phyloP scores from a whole-genome alignment of 2,329 filamentous ascomycete genomes.

The Huntiella bhutanensis region DNA sequence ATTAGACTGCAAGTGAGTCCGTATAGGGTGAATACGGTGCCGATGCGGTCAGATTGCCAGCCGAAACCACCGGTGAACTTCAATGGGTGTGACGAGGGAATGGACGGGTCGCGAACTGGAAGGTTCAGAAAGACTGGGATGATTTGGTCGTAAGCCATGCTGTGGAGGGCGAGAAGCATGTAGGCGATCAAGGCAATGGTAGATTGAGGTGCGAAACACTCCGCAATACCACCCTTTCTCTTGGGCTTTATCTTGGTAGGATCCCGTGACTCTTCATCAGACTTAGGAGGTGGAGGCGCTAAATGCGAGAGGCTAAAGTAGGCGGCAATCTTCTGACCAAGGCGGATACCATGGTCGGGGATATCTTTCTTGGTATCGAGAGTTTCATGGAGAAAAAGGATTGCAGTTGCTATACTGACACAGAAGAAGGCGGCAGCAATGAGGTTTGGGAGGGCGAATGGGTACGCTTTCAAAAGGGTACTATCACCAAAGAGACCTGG shows the following conservation, averaged over 20 bases:
- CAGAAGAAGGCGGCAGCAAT: slow-evolving; percentile 60
- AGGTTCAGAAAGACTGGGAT: slow-evolving; percentile 80
- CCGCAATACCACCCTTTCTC: slow-evolving; percentile 25
- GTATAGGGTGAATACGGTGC: slow-evolving; percentile 68
- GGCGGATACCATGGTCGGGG: slow-evolving; percentile 54
- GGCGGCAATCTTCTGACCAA: slow-evolving; percentile 47
- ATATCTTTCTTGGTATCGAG: slow-evolving; percentile 49
- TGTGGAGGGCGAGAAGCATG: slow-evolving; percentile 63
- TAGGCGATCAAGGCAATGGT: slow-evolving; percentile 60
- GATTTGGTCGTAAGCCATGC: slow-evolving; percentile 69
- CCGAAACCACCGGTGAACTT: slow-evolving; percentile 74
- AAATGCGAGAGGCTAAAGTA: slow-evolving; percentile 22
- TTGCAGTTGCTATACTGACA: slow-evolving; percentile 52
- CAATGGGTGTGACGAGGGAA: slow-evolving; percentile 46
- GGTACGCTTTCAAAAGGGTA: slow-evolving; percentile 53
- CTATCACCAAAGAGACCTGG: slow-evolving; percentile 50
- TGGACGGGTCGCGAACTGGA: slow-evolving; percentile 31
- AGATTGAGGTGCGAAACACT: slow-evolving; percentile 59
- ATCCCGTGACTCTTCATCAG: slow-evolving; percentile 35
- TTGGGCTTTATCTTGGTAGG: slow-evolving; percentile 16
- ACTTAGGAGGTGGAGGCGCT: no score
- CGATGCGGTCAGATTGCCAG: slow-evolving; percentile 52
- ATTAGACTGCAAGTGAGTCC: slow-evolving; percentile 61
- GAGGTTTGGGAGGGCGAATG: slow-evolving; percentile 72
- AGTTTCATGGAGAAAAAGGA: slow-evolving; percentile 75